These are phyloP conservation scores for Neofusicoccum sp. DNA, from an alignment of 2,329 filamentous ascomycete genomes.

Conservation along the genomic window DNA sequence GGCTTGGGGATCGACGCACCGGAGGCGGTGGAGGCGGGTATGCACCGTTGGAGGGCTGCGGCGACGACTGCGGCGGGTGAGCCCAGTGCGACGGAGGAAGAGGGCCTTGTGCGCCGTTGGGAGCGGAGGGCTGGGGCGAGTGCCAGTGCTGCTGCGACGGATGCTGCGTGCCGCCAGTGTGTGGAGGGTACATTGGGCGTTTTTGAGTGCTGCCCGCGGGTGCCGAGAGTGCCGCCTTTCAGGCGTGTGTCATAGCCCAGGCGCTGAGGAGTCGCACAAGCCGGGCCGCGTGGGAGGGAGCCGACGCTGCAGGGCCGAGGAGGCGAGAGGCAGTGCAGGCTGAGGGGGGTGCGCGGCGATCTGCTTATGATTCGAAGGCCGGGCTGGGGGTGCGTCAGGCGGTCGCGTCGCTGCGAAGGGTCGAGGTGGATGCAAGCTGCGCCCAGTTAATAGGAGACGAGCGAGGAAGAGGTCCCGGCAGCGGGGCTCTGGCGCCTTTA, in stretches of 20 bases:
- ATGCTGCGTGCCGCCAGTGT: slow-evolving; percentile 29
- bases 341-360: slow-evolving; percentile 9
- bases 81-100: slow-evolving; percentile 7
- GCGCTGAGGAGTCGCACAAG: slow-evolving; percentile 10
- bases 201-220: slow-evolving; percentile 11
- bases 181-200: slow-evolving; percentile 20
- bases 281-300: slow-evolving; percentile 12
- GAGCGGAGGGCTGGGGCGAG: slow-evolving; percentile 21
- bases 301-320: slow-evolving; percentile 12
- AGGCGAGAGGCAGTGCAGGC: slow-evolving; percentile 14
- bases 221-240: slow-evolving; percentile 13
- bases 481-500: slow-evolving; percentile 16
- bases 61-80: slow-evolving; percentile 20
- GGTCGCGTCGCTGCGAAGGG: slow-evolving; percentile 13
- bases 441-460: slow-evolving; percentile 17
- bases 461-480: slow-evolving; percentile 16
- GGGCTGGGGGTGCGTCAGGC: slow-evolving; percentile 13
- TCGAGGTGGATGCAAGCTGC: slow-evolving; percentile 16
- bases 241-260: slow-evolving; percentile 14
- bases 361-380: slow-evolving; percentile 16
- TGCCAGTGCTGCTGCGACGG: slow-evolving; percentile 26
- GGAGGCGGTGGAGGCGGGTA: slow-evolving; percentile 36
- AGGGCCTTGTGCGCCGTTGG: slow-evolving; percentile 10
- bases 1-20: slow-evolving; percentile 32
- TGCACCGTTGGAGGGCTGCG: slow-evolving; percentile 36